phyloP scores from a whole-genome alignment of 345 rosid genomes.

The Gossypioides kirkii region DNA sequence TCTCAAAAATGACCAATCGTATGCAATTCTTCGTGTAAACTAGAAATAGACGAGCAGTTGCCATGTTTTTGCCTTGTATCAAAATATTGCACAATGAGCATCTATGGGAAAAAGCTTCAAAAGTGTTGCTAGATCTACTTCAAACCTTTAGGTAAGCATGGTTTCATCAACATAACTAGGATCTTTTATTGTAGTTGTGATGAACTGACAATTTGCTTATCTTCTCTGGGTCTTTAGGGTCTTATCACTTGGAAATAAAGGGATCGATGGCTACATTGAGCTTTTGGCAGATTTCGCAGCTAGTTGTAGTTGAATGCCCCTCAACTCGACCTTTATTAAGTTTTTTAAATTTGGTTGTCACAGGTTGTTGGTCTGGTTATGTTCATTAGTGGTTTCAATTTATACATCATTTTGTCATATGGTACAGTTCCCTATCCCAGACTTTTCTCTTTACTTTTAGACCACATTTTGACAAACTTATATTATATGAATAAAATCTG shows the following conservation, averaged over 20 bases:
- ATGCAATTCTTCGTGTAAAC: background rate
- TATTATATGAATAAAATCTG: background rate
- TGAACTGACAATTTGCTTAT: background rate
- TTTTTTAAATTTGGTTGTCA: background rate
- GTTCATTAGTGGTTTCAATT: background rate
- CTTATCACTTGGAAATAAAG: background rate
- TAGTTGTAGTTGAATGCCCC: background rate
- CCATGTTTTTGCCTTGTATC: background rate
- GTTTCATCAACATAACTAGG: background rate
- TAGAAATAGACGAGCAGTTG: background rate
- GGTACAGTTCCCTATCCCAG: background rate
- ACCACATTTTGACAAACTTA: background rate
- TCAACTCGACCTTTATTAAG: background rate
- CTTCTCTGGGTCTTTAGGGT: background rate
- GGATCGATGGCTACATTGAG: background rate
- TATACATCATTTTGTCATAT: background rate
- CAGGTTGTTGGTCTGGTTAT: background rate
- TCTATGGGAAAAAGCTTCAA: background rate
- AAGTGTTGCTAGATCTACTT: background rate
- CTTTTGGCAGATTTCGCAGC: background rate
- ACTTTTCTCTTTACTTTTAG: background rate
- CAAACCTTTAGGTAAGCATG: background rate
- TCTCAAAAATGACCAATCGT: conserved; percentile 11
- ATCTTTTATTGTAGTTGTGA: too few relatives aligned
- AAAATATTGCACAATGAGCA: background rate